Conservation (phyloP, 192 early-diverging fungal species). For the Paraglomus occultum region DNA sequence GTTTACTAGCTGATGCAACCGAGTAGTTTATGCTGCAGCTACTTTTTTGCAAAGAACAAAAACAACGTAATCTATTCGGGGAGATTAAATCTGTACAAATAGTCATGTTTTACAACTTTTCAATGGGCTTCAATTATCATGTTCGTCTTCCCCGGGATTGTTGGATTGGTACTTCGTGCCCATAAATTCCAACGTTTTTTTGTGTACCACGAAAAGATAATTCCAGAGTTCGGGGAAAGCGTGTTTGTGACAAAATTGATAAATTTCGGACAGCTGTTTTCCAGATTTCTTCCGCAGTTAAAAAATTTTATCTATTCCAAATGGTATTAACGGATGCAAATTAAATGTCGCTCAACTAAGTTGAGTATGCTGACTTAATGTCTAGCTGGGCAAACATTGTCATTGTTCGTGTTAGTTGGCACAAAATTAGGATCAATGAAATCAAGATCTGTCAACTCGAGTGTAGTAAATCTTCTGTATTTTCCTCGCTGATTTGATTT, state of each 20-base stretch:
- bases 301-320: background rate
- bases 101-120: background rate
- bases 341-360: background rate
- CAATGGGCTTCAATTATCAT: conserved; percentile 3
- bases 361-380: background rate
- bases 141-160: background rate
- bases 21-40: background rate
- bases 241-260: background rate
- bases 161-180: background rate
- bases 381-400: background rate
- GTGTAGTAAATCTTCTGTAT: background rate
- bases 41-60: background rate
- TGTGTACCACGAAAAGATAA: background rate
- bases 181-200: conserved; percentile 1
- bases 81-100: conserved; percentile 6
- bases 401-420: background rate
- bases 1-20: background rate
- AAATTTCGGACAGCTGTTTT: background rate
- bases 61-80: background rate
- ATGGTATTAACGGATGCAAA: background rate
- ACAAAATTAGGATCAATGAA: too few relatives aligned
- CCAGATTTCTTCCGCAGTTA: background rate
- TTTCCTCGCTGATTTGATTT: background rate
- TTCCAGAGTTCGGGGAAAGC: background rate
- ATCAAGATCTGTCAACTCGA: too few relatives aligned